Percentiles rank a stretch among this genome's conserved stretches.
phyloP scores from a whole-genome alignment of 2,329 filamentous ascomycete species.

The Colletotrichum chrysophilum region DNA sequence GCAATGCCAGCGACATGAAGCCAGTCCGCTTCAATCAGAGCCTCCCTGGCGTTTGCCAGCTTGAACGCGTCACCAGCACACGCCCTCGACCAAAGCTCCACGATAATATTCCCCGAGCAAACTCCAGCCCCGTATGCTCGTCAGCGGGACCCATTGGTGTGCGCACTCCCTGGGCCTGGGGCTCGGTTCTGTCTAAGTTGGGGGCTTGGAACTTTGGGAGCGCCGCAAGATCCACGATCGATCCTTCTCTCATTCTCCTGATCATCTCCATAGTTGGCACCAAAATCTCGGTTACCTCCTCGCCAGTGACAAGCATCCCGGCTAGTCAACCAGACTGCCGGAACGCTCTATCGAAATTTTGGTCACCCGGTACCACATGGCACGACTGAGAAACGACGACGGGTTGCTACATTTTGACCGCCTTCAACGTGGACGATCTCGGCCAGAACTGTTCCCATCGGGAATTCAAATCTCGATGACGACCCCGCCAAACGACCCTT shows the following conservation, averaged over 20 bases:
- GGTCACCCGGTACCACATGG: slow-evolving; percentile 12
- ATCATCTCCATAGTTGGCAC: slow-evolving; percentile 1
- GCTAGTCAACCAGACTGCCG: slow-evolving; percentile 18
- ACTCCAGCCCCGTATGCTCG: not conserved
- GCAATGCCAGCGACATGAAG: not conserved
- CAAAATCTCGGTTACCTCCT: slow-evolving; percentile 6
- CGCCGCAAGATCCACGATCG: slow-evolving; percentile 9
- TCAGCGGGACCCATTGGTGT: not conserved
- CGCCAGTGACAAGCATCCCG: slow-evolving; percentile 9
- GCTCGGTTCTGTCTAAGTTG: not conserved
- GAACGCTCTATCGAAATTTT: not conserved
- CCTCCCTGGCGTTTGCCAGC: not conserved
- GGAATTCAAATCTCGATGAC: slow-evolving; percentile 10
- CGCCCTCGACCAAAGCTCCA: not conserved
- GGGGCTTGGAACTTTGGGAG: not conserved
- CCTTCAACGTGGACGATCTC: not conserved
- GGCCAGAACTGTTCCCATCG: not conserved
- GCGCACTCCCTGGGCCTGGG: not conserved
- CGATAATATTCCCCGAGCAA: not conserved
- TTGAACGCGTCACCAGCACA: not conserved
- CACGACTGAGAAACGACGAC: not conserved
- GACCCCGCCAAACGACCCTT: not conserved
- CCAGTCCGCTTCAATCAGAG: not conserved
- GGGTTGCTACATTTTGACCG: slow-evolving; percentile 6
- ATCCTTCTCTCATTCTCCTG: slow-evolving; percentile 8